Evolutionary conservation across 768 basidiomycete species (phyloP).

Genomic region (Rhodotorula taiwanensis): DNA sequence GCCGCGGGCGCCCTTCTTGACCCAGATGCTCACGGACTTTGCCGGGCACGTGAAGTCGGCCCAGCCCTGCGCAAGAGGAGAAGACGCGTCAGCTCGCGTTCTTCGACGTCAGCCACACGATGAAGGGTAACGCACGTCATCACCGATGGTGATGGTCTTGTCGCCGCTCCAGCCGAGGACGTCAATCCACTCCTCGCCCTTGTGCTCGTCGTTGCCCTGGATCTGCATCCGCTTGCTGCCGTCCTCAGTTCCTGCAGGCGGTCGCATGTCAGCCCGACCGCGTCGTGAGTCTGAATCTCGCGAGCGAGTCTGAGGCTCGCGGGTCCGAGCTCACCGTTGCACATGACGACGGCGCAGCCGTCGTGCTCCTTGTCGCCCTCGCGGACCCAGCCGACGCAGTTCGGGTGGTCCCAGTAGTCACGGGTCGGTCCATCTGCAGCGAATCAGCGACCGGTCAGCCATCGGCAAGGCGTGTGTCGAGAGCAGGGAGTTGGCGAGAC

Average conservation of each 20-base stretch:
- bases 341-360: conserved; percentile 44
- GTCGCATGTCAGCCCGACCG: too few species aligned
- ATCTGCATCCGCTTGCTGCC: conserved; percentile 47
- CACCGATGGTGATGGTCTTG: conserved; percentile 48
- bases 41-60: conserved; percentile 48
- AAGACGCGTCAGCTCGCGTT: not conserved
- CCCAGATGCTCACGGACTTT: conserved; percentile 48
- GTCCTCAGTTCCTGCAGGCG: conserved; percentile 20
- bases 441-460: not conserved
- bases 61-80: conserved; percentile 43
- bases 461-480: too few species aligned
- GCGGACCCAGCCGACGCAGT: conserved; percentile 49
- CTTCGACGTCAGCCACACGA: not conserved
- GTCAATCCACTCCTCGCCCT: conserved; percentile 51
- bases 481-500: not conserved
- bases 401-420: conserved; percentile 48
- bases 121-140: conserved; percentile 41
- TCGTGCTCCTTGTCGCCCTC: conserved; percentile 46
- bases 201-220: conserved; percentile 43
- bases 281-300: not conserved
- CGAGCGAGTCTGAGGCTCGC: too few species aligned
- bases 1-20: conserved; percentile 47
- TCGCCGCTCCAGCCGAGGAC: conserved; percentile 50
- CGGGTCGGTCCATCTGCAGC: conserved; percentile 44
- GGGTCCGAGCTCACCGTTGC: conserved; percentile 22